Conservation (phyloP, 306 rosid species). For the Calophaca sinica region DNA sequence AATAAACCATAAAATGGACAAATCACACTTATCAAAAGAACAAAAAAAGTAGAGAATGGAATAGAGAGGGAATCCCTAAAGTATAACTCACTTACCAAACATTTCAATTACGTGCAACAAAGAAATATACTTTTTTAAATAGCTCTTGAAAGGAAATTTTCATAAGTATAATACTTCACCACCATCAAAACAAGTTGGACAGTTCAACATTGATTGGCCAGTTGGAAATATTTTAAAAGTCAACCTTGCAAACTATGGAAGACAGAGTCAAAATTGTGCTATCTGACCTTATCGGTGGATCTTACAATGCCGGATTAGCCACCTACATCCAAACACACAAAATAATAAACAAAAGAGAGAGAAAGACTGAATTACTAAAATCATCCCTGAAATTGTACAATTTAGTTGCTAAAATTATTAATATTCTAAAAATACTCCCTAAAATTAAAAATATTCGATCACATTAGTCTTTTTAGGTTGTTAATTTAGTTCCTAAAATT, state of each 20-base stretch:
- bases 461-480: no score
- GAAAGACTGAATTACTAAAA: background rate
- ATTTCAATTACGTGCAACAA: conserved; percentile 25
- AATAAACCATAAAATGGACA: conserved; percentile 22
- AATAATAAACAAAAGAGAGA: conserved; percentile 26
- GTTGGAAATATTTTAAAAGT: conserved; percentile 38
- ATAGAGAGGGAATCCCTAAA: background rate
- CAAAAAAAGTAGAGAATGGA: background rate
- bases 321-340: conserved; percentile 34
- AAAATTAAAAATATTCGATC: no score
- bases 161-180: background rate
- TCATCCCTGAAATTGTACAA: no score
- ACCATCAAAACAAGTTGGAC: conserved; percentile 28
- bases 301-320: conserved; percentile 48
- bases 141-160: background rate
- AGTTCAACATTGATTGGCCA: conserved; percentile 39
- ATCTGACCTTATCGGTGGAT: conserved; percentile 44
- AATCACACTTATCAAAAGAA: background rate
- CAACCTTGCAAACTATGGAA: conserved; percentile 40
- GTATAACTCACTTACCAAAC: conserved; percentile 1
- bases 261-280: conserved; percentile 48
- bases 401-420: no score
- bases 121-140: background rate
- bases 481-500: no score
- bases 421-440: no score